A percentile compares a stretch with the other conserved stretches of the same genome.
Conservation (phyloP, 2,329 filamentous ascomycete genomes). For the Cadophora sp. region DNA sequence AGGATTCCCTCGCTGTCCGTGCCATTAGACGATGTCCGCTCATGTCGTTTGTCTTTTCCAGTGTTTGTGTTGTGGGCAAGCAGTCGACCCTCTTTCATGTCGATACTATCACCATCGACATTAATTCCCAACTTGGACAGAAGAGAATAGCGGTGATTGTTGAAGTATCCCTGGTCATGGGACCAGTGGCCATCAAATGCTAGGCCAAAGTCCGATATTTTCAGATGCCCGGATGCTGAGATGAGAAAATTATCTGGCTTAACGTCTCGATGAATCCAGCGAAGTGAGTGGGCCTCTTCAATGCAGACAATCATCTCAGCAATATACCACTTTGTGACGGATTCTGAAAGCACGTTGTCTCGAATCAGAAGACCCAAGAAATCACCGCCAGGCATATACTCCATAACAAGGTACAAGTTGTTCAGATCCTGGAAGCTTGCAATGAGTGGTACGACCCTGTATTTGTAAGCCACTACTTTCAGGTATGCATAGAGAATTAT, state of each 20-base stretch:
- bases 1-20: slow-evolving; percentile 58
- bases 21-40: slow-evolving; percentile 43
- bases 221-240: slow-evolving; percentile 84
- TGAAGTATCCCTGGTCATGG: slow-evolving; percentile 87
- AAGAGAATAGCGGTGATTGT: slow-evolving; percentile 79
- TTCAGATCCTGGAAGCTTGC: slow-evolving; percentile 86
- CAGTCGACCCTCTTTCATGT: slow-evolving; percentile 53
- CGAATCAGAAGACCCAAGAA: slow-evolving; percentile 88
- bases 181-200: slow-evolving; percentile 96
- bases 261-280: slow-evolving; percentile 93
- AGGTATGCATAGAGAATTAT: not conserved
- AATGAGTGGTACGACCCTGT: slow-evolving; percentile 83
- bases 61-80: slow-evolving; percentile 46
- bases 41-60: slow-evolving; percentile 47
- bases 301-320: slow-evolving; percentile 97
- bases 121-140: slow-evolving; percentile 77
- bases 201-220: slow-evolving; percentile 95
- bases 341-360: slow-evolving; percentile 82
- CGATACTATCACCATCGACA: slow-evolving; percentile 75
- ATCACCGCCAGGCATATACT: slow-evolving; percentile 97
- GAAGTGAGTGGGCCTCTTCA: slow-evolving; percentile 86
- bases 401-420: slow-evolving; percentile 93
- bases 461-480: slow-evolving; percentile 19
- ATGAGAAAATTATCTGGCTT: slow-evolving; percentile 98
- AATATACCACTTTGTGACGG: slow-evolving; percentile 82